Evolutionary conservation across 2,329 filamentous ascomycete species (phyloP).

Genomic region (Albophoma yamanashiensis): DNA sequence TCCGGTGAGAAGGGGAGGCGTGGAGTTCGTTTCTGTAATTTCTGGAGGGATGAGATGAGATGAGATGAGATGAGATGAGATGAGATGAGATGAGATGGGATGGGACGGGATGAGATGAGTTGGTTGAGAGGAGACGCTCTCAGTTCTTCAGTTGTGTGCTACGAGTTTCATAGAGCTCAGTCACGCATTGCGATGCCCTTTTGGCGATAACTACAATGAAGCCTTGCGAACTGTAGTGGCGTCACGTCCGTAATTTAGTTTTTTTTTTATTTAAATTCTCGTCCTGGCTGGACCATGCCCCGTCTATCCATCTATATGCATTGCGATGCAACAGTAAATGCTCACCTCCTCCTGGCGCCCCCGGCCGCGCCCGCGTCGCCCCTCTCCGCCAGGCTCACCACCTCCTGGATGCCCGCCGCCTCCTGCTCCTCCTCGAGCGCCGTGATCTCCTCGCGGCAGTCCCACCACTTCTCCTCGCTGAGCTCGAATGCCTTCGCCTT

Average conservation of each 20-base stretch:
- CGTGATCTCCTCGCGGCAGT: slow-evolving; percentile 86
- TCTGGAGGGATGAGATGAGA: not conserved
- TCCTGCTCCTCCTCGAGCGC: slow-evolving; percentile 93
- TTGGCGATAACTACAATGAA: not conserved
- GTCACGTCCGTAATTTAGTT: not conserved
- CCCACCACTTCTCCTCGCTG: slow-evolving; percentile 98
- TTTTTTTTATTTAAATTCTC: not conserved
- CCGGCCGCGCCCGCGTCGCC: slow-evolving; percentile 37
- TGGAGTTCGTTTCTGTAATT: not conserved
- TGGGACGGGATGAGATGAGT: too few species aligned
- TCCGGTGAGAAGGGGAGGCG: not conserved
- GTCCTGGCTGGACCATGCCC: not conserved
- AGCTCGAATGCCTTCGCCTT: slow-evolving; percentile 83
- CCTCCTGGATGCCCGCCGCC: slow-evolving; percentile 86
- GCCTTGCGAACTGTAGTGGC: not conserved
- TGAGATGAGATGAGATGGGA: not conserved
- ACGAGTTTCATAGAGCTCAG: not conserved
- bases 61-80: not conserved
- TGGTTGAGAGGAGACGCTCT: not conserved
- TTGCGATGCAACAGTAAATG: not conserved
- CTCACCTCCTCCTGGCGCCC: slow-evolving; percentile 21
- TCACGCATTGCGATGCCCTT: not conserved
- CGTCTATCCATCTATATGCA: not conserved
- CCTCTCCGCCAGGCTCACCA: slow-evolving; percentile 75
- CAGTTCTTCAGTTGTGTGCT: not conserved